Base-by-base conservation (phyloP, 2,329 filamentous ascomycete genomes). In the Fusarium algeriense region DNA sequence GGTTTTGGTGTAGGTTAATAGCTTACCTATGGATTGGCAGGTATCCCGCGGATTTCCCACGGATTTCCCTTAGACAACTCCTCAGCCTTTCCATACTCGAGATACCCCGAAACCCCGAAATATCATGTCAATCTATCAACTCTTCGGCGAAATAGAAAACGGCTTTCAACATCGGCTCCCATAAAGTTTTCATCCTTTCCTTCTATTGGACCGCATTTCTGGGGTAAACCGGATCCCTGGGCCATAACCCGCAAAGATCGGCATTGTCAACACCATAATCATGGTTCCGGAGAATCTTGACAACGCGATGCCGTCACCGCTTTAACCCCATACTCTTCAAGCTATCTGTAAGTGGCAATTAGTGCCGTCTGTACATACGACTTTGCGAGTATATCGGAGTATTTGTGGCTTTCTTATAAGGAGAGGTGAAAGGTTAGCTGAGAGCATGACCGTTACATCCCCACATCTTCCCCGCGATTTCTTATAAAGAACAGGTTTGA, bases 381-480 rank as follows among this genome's bases (percentile, higher is more conserved):
- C 19, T 55, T 38, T 19, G 23, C 1, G 14, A 10, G 13, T 15
- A 26, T 34, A 43, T 28, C 23, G 20, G 17, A 30, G 30, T 46
- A 71, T 48, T 28, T n/a, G 5, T 58, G 28, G 49, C 30, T 38
- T 20, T 53, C 6, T 38, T 8, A 14, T 20, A 30, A 30, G 6
- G 30, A 30, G 30, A 30, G 7, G 7, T 30, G 43, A 32, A 55
- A 35, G 13, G 26, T 9, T 45, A 49, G 60, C 34, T 49, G 30
- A 23, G 38, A 55, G 13, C 20, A 58, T 59, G 65, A 61, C 64
- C 40, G 52, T 23, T 69, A 9, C 61, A 70, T 50, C 52, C 67
- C 67, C 67, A 32, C 67, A 69, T 45, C 46, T 72, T 65, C 64
- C 55, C 69, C 69, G 34, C 60, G 69, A 66, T 43, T 28, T 65